Percentiles rank a stretch among this genome's conserved stretches.
phyloP scores from a whole-genome alignment of 495 filamentous ascomycete genomes.

The Tricharina praecox region DNA sequence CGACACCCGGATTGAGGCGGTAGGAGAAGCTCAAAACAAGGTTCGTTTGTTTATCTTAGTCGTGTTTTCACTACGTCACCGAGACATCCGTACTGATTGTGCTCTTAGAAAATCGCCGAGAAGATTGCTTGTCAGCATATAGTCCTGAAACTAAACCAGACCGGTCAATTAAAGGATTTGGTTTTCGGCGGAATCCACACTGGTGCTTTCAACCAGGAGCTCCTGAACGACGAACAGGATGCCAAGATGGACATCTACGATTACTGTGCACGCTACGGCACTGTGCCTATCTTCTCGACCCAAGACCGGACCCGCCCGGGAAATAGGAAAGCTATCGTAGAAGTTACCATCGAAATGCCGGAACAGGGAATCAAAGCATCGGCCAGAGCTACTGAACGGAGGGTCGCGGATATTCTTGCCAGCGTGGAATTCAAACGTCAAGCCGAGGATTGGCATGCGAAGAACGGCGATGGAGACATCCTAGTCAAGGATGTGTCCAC shows the following conservation, averaged over 20 bases:
- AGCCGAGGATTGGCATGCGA: slow-evolving; percentile 31
- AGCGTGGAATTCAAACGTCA: slow-evolving; percentile 30
- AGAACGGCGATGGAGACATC: slow-evolving; percentile 28
- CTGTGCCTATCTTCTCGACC: slow-evolving; percentile 27
- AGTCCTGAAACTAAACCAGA: slow-evolving; percentile 27
- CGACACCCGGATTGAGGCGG: slow-evolving; percentile 17
- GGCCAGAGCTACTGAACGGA: slow-evolving; percentile 20
- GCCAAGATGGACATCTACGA: slow-evolving; percentile 33
- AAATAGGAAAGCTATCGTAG: slow-evolving; percentile 12
- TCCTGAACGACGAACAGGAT: slow-evolving; percentile 25
- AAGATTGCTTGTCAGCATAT: slow-evolving; percentile 26
- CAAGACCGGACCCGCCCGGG: slow-evolving; percentile 9
- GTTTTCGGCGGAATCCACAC: slow-evolving; percentile 14
- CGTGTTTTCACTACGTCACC: too few species aligned
- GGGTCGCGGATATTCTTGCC: slow-evolving; percentile 29
- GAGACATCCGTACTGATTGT: too few species aligned
- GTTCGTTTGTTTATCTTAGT: slow-evolving; percentile 18
- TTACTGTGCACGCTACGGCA: slow-evolving; percentile 34
- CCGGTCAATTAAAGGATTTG: slow-evolving; percentile 24
- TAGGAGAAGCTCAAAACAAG: slow-evolving; percentile 26
- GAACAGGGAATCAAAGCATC: slow-evolving; percentile 31
- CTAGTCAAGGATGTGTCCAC: slow-evolving; percentile 28
- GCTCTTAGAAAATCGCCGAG: slow-evolving; percentile 28
- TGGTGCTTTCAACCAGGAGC: slow-evolving; percentile 18
- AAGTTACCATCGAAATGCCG: slow-evolving; percentile 30